Evolutionary conservation across 495 filamentous ascomycete genomes (phyloP), one percentile per base, ranked within the genome.

Genomic region (Penicillium atrosanguineum): DNA sequence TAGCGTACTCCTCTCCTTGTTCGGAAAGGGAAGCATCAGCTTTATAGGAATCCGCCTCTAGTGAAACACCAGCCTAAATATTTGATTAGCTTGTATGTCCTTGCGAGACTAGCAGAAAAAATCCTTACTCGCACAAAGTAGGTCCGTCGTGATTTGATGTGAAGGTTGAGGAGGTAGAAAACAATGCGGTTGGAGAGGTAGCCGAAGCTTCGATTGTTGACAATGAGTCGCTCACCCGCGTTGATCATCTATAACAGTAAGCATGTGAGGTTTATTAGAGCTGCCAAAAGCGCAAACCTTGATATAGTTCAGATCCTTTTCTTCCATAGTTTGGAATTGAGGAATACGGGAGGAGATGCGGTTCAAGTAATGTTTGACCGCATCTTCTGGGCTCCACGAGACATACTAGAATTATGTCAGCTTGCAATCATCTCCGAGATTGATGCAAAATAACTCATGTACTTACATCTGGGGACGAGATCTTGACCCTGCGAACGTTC

Each of bases 401-500:
- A 87, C 75, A 62, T 96, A 97, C 87, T 90, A 52, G 2, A 31
- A 42, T 3, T 41, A 53, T 72, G 36, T 58, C 6, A 59, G 54
- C 20, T 31, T 39, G 4, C 5, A 1, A 40, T 6, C 16, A 28
- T 58, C 1, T 7, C 6, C 7, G 3, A 19, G 29, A 16, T 5
- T 12, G 11, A 2, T 14, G 11, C 14, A 34, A 12, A 34, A 12
- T 12, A 34, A 12, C 14, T 12, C 9, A 7, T 36, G 53, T 14
- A 72, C 80, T 72, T 68, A 91, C 87, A 73, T 99, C 95, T 3
- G 95, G 95, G n/a, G 91, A 96, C 23, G 89, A 94, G 44, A 99
- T 97, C 73, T 99, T 99, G 60, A 99, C 95, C 57, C 87, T 89
- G 44, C 93, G 86, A 41, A 96, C 95, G 67, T 99, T 99, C 70